Evolutionary conservation across 2,329 filamentous ascomycete genomes (phyloP), one percentile per base, ranked within the genome.

Genomic region (Tolypocladium ophioglossoides): DNA sequence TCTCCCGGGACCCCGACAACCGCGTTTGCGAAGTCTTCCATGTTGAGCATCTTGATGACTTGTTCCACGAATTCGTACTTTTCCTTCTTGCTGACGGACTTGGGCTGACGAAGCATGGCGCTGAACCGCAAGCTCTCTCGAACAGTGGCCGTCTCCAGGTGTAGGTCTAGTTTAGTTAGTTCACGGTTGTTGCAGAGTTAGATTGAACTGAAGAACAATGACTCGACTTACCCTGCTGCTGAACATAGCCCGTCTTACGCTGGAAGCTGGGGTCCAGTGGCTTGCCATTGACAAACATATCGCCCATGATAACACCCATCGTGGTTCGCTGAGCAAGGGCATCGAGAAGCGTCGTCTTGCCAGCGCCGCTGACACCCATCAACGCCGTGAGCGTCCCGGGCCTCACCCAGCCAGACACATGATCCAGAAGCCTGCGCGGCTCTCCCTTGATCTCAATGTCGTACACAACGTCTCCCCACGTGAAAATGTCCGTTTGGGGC

Each of bases 331-430:
- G 69, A 2, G 72, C 72, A 5, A 75, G 62, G 2, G 68, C 70
- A 53, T 75, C 72, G 1, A 75, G 62, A 7, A 75, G 66, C 0
- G 72, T 75, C 2, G 72, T 75, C 59, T 75, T 75, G 0, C 72
- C 72, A 0, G 72, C 72, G 30, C 72, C 72, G 24, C 64, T 82
- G 0, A 84, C 81, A 41, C 85, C 82, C 81, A 85, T 85, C 7
- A 95, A 75, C 2, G 89, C 90, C 3, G 90, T 95, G 37, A 95
- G 72, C 1, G 88, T 95, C 34, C 91, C 91, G 0, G 91, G 91
- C 67, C 91, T 91, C 54, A 96, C 89, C 87, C 89, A 95, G 7
- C 91, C 91, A 60, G 88, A 83, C 2, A 95, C 87, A 54, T 91
- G 74, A 60, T 95, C 85, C 52, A 96, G 71, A 56, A 96, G 66